A percentile compares a stretch with the other conserved stretches of the same genome.
These are phyloP conservation scores for Backusella westeae DNA, from an alignment of 192 early-diverging fungal species.

Conservation along the genomic window DNA sequence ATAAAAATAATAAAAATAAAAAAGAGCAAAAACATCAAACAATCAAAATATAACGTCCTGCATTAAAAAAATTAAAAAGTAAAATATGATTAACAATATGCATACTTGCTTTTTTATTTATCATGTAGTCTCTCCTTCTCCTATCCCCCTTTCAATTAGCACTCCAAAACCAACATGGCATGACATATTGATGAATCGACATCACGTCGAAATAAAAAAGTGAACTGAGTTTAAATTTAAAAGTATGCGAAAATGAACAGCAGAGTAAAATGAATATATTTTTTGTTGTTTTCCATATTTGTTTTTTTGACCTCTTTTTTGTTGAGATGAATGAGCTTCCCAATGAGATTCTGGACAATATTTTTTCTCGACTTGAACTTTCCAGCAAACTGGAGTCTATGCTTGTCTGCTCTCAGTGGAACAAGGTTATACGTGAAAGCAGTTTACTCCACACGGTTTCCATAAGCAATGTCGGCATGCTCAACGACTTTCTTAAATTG, in stretches of 20 bases:
- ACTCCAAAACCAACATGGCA: too few species aligned
- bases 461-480: slow-evolving; percentile 2
- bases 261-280: neutral
- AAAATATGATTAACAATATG: neutral
- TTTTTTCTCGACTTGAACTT: neutral
- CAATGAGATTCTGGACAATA: neutral
- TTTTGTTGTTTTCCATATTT: neutral
- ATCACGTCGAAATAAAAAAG: too few species aligned
- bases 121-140: too few species aligned
- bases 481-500: neutral
- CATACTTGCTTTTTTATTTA: too few species aligned
- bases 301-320: neutral
- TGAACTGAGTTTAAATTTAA: neutral
- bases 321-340: slow-evolving; percentile 1
- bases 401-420: neutral
- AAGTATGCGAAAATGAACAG: neutral
- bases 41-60: neutral
- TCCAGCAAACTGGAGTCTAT: neutral
- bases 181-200: too few species aligned
- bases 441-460: neutral
- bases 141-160: too few species aligned
- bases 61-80: too few species aligned
- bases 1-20: neutral
- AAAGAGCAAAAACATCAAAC: neutral
- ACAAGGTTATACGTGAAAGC: neutral